Evolutionary conservation across 768 basidiomycete species (phyloP).

Genomic region (Suillus alpinus): DNA sequence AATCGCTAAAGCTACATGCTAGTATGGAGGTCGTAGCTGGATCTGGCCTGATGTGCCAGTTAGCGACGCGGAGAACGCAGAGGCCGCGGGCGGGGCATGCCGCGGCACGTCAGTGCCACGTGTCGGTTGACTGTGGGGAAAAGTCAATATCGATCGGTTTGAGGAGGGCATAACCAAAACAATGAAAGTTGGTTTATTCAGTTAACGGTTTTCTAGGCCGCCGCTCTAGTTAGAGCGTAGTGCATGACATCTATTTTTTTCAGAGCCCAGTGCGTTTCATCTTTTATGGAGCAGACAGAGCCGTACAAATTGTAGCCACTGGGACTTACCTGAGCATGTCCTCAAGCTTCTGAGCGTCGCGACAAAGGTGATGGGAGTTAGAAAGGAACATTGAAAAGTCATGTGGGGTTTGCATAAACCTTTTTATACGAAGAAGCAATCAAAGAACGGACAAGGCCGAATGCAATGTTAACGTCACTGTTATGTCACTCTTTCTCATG

Average conservation of each 20-base stretch:
- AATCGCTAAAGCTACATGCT: too few relatives aligned
- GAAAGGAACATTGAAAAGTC: neutral
- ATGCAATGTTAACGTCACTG: neutral
- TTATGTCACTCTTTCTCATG: slow-evolving; percentile 5
- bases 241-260: slow-evolving; percentile 48
- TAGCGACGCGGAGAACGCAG: too few relatives aligned
- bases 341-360: neutral
- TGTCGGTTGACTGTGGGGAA: neutral
- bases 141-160: slow-evolving; percentile 13
- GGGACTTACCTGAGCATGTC: neutral
- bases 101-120: neutral
- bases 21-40: too few relatives aligned
- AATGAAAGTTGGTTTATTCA: slow-evolving; percentile 32
- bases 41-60: too few relatives aligned
- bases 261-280: slow-evolving; percentile 71
- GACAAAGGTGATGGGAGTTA: neutral
- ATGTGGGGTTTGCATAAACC: neutral
- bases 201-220: slow-evolving; percentile 69
- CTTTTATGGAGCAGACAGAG: slow-evolving; percentile 13
- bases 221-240: slow-evolving; percentile 45
- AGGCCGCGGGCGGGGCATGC: neutral
- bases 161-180: neutral
- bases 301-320: neutral
- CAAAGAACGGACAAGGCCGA: slow-evolving; percentile 10
- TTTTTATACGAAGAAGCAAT: slow-evolving; percentile 5